Conservation (phyloP, 805 yeast species). For the Nakazawaea laoshanensis region DNA sequence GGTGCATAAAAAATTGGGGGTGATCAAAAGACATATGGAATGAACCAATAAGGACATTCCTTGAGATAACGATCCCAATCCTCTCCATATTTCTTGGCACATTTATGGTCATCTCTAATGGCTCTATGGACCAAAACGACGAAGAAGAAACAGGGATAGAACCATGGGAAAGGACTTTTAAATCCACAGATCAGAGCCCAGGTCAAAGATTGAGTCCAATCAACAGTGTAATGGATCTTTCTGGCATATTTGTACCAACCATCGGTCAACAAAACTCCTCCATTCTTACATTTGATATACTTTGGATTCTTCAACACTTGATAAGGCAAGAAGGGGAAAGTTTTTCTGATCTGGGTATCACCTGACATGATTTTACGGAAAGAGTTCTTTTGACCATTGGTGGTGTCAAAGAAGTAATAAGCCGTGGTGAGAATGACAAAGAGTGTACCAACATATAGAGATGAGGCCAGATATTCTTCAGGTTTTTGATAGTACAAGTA, state of each 20-base stretch:
- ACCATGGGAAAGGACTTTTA: constrained; percentile 88
- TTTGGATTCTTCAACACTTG: constrained; percentile 77
- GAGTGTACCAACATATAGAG: constrained; percentile 47
- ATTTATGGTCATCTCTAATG: constrained; percentile 76
- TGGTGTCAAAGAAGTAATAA: constrained; percentile 90
- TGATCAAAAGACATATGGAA: constrained; percentile 81
- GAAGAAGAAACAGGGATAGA: constrained; percentile 87
- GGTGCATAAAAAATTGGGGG: too few relatives aligned
- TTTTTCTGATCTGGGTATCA: constrained; percentile 63
- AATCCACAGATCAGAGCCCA: constrained; percentile 94
- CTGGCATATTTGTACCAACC: constrained; percentile 95
- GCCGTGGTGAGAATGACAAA: constrained; percentile 53
- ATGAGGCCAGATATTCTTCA: constrained; percentile 67
- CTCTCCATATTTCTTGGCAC: constrained; percentile 80
- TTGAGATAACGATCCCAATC: constrained; percentile 87
- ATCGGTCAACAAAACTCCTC: constrained; percentile 77
- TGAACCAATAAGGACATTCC: constrained; percentile 85
- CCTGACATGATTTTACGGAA: constrained; percentile 84
- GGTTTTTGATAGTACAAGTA: constrained; percentile 82
- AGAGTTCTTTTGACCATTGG: constrained; percentile 90
- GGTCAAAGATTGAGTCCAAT: constrained; percentile 74
- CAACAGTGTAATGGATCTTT: constrained; percentile 93
- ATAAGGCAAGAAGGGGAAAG: constrained; percentile 90
- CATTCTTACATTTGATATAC: constrained; percentile 78
- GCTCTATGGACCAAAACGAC: constrained; percentile 86